Evolutionary conservation across 768 basidiomycete species (phyloP).

Genomic region (Leccinum variicolor): DNA sequence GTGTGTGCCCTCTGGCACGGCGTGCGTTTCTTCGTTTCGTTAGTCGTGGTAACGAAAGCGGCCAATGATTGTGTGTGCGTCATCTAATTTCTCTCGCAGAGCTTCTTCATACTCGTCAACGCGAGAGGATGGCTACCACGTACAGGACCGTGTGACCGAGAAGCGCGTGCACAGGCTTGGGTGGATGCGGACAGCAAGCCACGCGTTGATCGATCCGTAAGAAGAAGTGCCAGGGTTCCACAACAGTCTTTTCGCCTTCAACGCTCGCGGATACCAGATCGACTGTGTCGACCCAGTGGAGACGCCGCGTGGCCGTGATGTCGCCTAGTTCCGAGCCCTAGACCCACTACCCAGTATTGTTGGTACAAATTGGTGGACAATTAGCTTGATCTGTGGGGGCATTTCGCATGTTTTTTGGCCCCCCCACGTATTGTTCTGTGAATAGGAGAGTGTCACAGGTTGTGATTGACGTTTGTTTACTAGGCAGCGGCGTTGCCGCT

Average conservation of each 20-base stretch:
- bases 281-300: constrained; percentile 34
- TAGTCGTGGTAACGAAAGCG: constrained; percentile 37
- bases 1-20: constrained; percentile 30
- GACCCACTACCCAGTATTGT: not conserved
- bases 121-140: constrained; percentile 17
- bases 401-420: not conserved
- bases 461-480: constrained; percentile 21
- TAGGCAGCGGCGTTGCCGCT: too few relatives aligned
- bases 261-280: constrained; percentile 47
- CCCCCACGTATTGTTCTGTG: not conserved
- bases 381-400: not conserved
- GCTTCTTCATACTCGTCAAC: constrained; percentile 34
- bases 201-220: not conserved
- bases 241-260: constrained; percentile 23
- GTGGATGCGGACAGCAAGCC: constrained; percentile 8
- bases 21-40: constrained; percentile 34
- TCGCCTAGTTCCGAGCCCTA: constrained; percentile 2
- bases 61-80: not conserved
- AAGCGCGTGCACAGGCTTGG: not conserved
- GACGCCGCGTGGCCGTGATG: constrained; percentile 19
- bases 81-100: constrained; percentile 27
- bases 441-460: not conserved
- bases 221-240: not conserved
- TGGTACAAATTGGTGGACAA: not conserved
- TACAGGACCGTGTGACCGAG: not conserved